Evolutionary conservation across 108 stramenopile species (phyloP), one percentile per base, ranked within the genome.

Genomic region (Cyclotella cryptica): DNA sequence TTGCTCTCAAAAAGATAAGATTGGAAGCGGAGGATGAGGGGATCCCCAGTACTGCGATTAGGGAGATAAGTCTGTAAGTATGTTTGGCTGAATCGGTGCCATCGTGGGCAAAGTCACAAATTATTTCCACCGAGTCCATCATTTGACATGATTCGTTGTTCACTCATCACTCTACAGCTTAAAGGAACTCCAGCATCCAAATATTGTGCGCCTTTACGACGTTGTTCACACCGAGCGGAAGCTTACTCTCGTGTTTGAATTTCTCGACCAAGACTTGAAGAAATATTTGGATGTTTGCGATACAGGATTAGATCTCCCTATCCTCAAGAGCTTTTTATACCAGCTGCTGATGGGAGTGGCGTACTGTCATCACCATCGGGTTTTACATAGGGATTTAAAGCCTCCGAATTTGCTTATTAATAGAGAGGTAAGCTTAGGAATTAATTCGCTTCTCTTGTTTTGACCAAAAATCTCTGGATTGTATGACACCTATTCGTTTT

Each of bases 211-310:
- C 22, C 84, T 99, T 47, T 98, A 97, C 84, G 98, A 99, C 84
- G 98, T 99, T 8, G 98, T 98, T 22, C 98, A 99, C 85, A 96
- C 98, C 30, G 98, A 99, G 78, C 85, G 95, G 59, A 95, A 92
- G 67, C 81, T 99, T 27, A 98, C 98, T 9, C 90, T 99, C 17
- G 99, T 99, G 28, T 99, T 99, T 82, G 99, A 99, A 83, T 99
- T 96, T 85, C 83, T 99, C 11, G 99, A 99, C 78, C 98, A 98
- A 85, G 97, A 98, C 76, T 82, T 99, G 72, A 97, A 98, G 77
- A 98, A 98, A 78, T 98, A 98, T 75, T 77, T 98, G 67, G 97
- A 97, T 75, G 89, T 98, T 12, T 98, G 96, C 84, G 97, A 98
- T 72, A 87, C 91, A 0, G 98, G 99, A 9, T 80, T 98, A 53